Base-by-base conservation (phyloP, 345 rosid genomes). In the Camelina neglecta region DNA sequence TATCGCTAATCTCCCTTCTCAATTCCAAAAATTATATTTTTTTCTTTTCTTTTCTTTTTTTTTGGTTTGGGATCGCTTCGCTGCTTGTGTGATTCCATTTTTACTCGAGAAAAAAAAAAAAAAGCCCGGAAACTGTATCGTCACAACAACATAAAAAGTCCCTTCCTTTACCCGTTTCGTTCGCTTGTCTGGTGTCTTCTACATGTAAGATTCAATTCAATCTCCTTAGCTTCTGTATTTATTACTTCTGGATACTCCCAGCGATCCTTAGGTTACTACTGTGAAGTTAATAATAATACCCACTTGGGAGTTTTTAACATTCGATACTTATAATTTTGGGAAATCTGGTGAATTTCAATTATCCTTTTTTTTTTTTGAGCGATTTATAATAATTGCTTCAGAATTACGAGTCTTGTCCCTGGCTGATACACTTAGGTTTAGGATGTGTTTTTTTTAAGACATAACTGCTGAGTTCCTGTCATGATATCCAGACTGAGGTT, bases 171-270 rank as follows among this genome's bases (percentile, higher is more conserved):
- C 12, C 8, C 73, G 23, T 45, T 36, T 18, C 39, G 31, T 57
- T 31, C 13, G 39, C 48, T 26, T 39, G 5, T 35, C 51, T 50
- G 44, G 10, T 39, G n/a, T 8, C 10, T 15, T 60, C 42, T 38
- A 8, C 12, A 9, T 72, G 76, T 73, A 62, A 72, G 69, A 26
- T 72, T 72, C 42, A 26, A 26, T 72, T 62, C 33, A 26, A 2
- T 72, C 53, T 61, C 44, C 6, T 58, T 67, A 13, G 21, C 49
- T 23, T 48, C 16, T 36, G 23, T 35, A 15, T 41, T 21, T 12
- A n/a, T 67, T 38, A 16, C 54, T 50, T 67, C 1, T 55, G 38
- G 10, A 55, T 58, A 13, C 5, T 57, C 21, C 26, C 26, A 24
- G 26, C 31, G 50, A 74, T 56, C 63, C 4, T 60, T 48, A 11